Evolutionary conservation across 2,329 filamentous ascomycete species (phyloP).

Genomic region (Boeremia lycopersici): DNA sequence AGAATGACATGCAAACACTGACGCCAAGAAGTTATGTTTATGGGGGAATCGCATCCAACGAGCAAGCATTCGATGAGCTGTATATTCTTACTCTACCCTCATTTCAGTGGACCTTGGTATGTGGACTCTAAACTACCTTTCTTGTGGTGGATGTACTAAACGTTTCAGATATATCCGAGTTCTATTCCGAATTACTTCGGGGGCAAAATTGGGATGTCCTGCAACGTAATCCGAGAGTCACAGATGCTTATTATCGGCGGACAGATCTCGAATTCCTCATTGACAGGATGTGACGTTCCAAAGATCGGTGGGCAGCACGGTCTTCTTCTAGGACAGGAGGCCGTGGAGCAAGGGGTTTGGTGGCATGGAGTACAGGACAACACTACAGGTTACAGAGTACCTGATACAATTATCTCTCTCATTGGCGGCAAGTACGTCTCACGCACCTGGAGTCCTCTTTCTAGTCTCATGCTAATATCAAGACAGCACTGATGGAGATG

Average conservation of each 20-base stretch:
- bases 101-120: slow-evolving; percentile 63
- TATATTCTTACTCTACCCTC: slow-evolving; percentile 65
- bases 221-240: slow-evolving; percentile 59
- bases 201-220: slow-evolving; percentile 56
- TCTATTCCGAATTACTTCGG: slow-evolving; percentile 43
- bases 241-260: slow-evolving; percentile 68
- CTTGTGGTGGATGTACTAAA: slow-evolving; percentile 30
- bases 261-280: slow-evolving; percentile 53
- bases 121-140: not conserved
- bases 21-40: slow-evolving; percentile 59
- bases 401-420: slow-evolving; percentile 55
- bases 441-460: not conserved
- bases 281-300: slow-evolving; percentile 57
- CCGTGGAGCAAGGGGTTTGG: slow-evolving; percentile 27
- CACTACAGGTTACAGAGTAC: slow-evolving; percentile 39
- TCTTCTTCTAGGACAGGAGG: slow-evolving; percentile 57
- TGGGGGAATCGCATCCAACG: slow-evolving; percentile 58
- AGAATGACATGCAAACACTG: not conserved
- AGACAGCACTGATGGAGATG: slow-evolving; percentile 52
- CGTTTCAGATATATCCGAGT: slow-evolving; percentile 23
- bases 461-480: slow-evolving; percentile 15
- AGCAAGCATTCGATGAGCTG: slow-evolving; percentile 63
- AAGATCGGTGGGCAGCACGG: slow-evolving; percentile 60
- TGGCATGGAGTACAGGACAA: slow-evolving; percentile 28
- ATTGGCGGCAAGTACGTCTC: slow-evolving; percentile 44